phyloP scores from a whole-genome alignment of 768 basidiomycete species.

The Lentinula guzmanii region DNA sequence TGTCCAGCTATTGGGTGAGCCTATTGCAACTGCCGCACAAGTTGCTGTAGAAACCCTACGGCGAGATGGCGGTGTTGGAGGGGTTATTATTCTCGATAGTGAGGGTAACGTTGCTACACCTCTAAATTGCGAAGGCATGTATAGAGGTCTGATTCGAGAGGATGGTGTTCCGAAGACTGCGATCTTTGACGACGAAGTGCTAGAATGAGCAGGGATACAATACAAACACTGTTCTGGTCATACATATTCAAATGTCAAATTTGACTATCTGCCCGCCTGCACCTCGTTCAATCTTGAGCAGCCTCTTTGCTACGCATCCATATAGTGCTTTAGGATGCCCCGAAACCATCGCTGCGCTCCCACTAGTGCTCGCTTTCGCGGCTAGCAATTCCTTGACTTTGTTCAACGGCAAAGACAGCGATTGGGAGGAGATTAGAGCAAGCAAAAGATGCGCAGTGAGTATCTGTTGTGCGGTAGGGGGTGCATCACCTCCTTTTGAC shows the following conservation, averaged over 20 bases:
- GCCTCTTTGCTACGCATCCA: slow-evolving; percentile 74
- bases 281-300: slow-evolving; percentile 72
- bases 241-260: slow-evolving; percentile 45
- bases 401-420: slow-evolving; percentile 54
- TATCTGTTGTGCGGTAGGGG: slow-evolving; percentile 61
- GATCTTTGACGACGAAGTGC: slow-evolving; percentile 67
- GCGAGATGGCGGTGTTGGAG: slow-evolving; percentile 59
- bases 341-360: slow-evolving; percentile 17
- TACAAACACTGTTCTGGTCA: not conserved
- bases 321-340: slow-evolving; percentile 50
- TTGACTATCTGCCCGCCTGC: slow-evolving; percentile 70
- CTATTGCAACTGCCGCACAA: slow-evolving; percentile 49
- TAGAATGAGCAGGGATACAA: slow-evolving; percentile 14
- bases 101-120: slow-evolving; percentile 71
- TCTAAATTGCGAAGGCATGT: slow-evolving; percentile 78
- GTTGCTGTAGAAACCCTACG: slow-evolving; percentile 54
- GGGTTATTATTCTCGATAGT: slow-evolving; percentile 68
- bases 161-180: slow-evolving; percentile 72
- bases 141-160: slow-evolving; percentile 64
- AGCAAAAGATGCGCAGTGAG: slow-evolving; percentile 64
- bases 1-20: slow-evolving; percentile 53
- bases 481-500: slow-evolving; percentile 20
- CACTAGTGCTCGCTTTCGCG: slow-evolving; percentile 31
- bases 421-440: slow-evolving; percentile 47
- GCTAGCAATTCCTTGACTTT: slow-evolving; percentile 55